Base-by-base conservation (phyloP, 306 rosid genomes). In the Aeschynomene evenia region DNA sequence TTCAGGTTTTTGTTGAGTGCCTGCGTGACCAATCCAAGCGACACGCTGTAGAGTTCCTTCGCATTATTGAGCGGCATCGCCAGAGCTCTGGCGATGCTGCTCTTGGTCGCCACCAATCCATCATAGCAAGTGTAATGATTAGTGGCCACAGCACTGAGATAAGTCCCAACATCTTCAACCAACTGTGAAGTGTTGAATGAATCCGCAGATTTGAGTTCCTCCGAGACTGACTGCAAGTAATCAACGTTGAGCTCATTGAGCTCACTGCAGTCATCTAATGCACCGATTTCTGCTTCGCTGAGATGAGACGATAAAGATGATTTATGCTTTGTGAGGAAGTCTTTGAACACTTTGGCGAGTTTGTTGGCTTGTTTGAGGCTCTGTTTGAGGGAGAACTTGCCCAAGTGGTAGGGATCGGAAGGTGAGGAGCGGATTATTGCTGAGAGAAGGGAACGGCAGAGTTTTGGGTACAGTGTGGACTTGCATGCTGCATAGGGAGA, bases 61-160 rank as follows among this genome's bases (percentile, higher is more conserved):
- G 65, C 80, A 64, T 82, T 77, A 6, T 52, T 67, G 22, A 88
- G 43, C 24, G 84, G 86, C 24, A 59, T 82, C 2, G 86, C 62
- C 46, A 88, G 18, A 1, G 72, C 80, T 5, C 52, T 22, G 15
- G 68, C 84, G 10, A 88, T 48, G 31, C 51, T 61, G 65, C 92
- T 85, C 59, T 81, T 74, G 1, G 82, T 63, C 64, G 15, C 75
- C 49, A 63, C 79, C 24, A 91, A 77, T 36, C 90, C 96, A 3
- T 91, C 97, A 52, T 68, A 63, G 55, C 97, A 91, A 1, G 96
- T 91, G 70, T 86, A 85, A 7, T 89, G 96, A 60, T 91, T 91
- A 1, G 96, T 91, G 14, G 88, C 87, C n/a, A 86, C 82, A 3
- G 91, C 96, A 33, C 96, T 88, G 15, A 88, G 74, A 59, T 79